These are phyloP conservation scores for Penicillium lagena DNA, from an alignment of 495 filamentous ascomycete genomes.

Conservation along the genomic window DNA sequence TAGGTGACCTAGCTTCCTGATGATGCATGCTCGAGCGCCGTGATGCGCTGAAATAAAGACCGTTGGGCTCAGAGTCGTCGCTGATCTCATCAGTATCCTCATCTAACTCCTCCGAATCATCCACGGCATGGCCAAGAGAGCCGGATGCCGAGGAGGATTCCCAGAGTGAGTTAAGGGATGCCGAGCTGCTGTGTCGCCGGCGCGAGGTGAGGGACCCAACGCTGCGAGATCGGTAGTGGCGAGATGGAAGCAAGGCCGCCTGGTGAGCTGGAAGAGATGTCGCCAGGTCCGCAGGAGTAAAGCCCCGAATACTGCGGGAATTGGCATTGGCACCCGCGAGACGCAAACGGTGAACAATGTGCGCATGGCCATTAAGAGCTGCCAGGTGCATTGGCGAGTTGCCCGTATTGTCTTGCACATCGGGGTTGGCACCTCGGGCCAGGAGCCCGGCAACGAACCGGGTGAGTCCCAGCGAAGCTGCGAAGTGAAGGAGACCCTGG, in stretches of 20 bases:
- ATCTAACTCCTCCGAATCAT: conserved; percentile 33
- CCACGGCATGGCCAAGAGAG: conserved; percentile 33
- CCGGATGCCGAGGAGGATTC: conserved; percentile 41
- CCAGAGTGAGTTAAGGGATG: conserved; percentile 59
- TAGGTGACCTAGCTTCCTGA: conserved; percentile 24
- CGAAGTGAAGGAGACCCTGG: conserved; percentile 78
- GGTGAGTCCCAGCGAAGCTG: conserved; percentile 66
- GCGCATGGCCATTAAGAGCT: conserved; percentile 65
- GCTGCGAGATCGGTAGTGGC: conserved; percentile 52
- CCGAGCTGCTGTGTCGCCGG: conserved; percentile 61
- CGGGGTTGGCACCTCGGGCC: conserved; percentile 70
- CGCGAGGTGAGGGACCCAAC: conserved; percentile 47
- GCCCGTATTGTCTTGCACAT: conserved; percentile 70
- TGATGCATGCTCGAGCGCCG: conserved; percentile 37
- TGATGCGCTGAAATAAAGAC: conserved; percentile 38
- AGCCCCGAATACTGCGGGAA: conserved; percentile 62
- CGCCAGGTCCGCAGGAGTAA: conserved; percentile 67
- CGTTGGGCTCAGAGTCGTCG: conserved; percentile 31
- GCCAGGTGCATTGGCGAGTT: conserved; percentile 83
- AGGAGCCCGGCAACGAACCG: conserved; percentile 77
- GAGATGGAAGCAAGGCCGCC: conserved; percentile 44
- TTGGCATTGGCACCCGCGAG: conserved; percentile 65
- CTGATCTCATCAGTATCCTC: conserved; percentile 34
- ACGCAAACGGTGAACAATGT: conserved; percentile 71
- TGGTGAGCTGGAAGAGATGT: conserved; percentile 52